A percentile compares a stretch with the other conserved stretches of the same genome.
Conservation (phyloP, 2,329 filamentous ascomycete genomes). For the Trichoderma guizhouense region DNA sequence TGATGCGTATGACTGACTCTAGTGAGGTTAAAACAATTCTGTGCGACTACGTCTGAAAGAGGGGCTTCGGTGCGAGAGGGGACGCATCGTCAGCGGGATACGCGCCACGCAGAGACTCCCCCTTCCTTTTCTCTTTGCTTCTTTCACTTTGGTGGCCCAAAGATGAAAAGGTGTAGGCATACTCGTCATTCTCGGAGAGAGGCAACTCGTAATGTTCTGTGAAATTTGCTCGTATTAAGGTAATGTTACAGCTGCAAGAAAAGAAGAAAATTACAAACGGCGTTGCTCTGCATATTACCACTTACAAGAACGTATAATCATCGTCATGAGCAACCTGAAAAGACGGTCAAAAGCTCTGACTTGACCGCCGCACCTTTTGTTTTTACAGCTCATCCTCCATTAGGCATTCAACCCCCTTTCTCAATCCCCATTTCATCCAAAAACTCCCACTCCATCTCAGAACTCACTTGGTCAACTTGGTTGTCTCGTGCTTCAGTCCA, state of each 20-base stretch:
- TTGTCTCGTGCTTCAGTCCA: conserved; percentile 36
- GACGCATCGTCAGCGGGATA: not conserved
- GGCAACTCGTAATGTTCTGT: not conserved
- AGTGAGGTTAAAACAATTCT: not conserved
- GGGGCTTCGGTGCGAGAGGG: not conserved
- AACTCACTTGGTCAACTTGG: not conserved
- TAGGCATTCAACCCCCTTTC: not conserved
- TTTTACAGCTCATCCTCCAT: not conserved
- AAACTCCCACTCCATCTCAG: not conserved
- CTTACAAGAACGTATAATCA: not conserved
- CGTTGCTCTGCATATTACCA: not conserved
- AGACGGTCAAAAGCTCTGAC: not conserved
- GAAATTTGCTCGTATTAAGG: not conserved
- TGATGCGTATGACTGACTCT: not conserved
- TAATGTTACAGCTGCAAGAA: not conserved
- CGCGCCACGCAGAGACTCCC: not conserved
- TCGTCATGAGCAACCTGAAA: not conserved
- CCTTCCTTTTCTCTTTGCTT: not conserved
- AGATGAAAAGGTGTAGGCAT: not conserved
- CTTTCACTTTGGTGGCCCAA: not conserved
- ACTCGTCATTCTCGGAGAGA: not conserved
- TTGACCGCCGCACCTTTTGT: not conserved
- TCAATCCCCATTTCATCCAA: not conserved
- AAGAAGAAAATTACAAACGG: not conserved
- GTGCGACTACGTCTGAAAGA: not conserved